Percentiles rank a stretch among this genome's conserved stretches.
Conservation (phyloP, 2,329 filamentous ascomycete genomes). For the Aspergillus versicolor region DNA sequence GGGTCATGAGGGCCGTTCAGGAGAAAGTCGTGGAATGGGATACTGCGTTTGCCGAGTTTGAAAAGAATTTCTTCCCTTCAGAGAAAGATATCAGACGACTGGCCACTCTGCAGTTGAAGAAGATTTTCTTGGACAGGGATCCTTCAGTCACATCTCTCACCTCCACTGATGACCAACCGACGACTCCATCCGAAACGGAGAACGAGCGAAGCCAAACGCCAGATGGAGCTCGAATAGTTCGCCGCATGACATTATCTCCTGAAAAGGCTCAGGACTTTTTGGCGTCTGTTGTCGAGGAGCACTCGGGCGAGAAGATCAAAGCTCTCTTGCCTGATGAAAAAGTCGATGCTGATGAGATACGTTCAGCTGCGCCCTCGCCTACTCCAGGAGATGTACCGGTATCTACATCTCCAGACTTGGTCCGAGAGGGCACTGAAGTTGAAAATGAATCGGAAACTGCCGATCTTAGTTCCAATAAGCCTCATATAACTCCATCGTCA, state of each 20-base stretch:
- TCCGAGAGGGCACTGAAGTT: slow-evolving; percentile 30
- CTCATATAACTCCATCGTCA: slow-evolving; percentile 20
- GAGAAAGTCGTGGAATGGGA: slow-evolving; percentile 96
- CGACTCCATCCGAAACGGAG: slow-evolving; percentile 40
- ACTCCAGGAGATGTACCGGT: slow-evolving; percentile 19
- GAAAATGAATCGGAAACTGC: slow-evolving; percentile 60
- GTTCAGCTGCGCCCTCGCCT: slow-evolving; percentile 21
- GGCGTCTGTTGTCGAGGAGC: slow-evolving; percentile 64
- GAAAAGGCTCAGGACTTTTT: slow-evolving; percentile 66
- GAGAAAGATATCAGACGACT: slow-evolving; percentile 94
- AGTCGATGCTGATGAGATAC: slow-evolving; percentile 19
- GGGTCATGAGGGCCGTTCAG: slow-evolving; percentile 83
- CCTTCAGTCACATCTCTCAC: slow-evolving; percentile 75
- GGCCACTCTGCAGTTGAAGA: slow-evolving; percentile 87
- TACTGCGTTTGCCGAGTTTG: slow-evolving; percentile 82
- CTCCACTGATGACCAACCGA: slow-evolving; percentile 65
- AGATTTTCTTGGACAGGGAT: slow-evolving; percentile 85
- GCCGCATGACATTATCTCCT: slow-evolving; percentile 51
- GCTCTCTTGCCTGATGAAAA: slow-evolving; percentile 16
- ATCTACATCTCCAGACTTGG: slow-evolving; percentile 23
- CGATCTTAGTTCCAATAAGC: slow-evolving; percentile 51
- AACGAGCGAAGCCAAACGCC: slow-evolving; percentile 27
- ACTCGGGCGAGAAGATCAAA: slow-evolving; percentile 46
- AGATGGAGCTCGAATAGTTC: slow-evolving; percentile 34
- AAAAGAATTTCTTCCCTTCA: slow-evolving; percentile 85